Conservation (phyloP, 106 monocot genomes). For the Iris macrosiphon region DNA sequence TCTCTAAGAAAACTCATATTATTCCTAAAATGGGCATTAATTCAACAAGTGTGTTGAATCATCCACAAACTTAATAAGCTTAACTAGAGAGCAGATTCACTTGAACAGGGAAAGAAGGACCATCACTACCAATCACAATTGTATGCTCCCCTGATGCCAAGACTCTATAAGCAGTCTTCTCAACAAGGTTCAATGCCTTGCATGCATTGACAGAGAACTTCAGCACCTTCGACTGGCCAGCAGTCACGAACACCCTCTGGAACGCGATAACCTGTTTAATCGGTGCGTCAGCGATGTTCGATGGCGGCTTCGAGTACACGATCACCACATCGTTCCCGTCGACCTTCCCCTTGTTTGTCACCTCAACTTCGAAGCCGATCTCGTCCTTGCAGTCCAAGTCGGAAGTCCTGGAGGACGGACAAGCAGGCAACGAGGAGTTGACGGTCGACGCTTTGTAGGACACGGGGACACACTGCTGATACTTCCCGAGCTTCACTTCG, state of each 20-base stretch:
- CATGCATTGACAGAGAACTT: conserved; percentile 22
- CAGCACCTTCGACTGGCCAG: conserved; percentile 1
- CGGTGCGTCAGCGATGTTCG: conserved; percentile 13
- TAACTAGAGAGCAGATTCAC: too few relatives aligned
- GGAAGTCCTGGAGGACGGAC: conserved; percentile 4
- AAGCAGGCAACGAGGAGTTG: not conserved
- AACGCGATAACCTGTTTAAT: conserved; percentile 29
- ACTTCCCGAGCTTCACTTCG: not conserved
- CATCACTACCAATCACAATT: conserved; percentile 16
- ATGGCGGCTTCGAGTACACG: conserved; percentile 21
- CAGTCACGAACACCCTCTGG: conserved; percentile 24
- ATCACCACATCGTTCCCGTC: conserved; percentile 20
- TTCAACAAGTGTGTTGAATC: too few relatives aligned
- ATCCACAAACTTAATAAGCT: too few relatives aligned
- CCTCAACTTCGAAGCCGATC: conserved; percentile 18
- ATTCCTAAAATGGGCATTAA: too few relatives aligned
- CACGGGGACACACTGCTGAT: conserved; percentile 19
- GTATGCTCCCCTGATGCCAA: conserved; percentile 19
- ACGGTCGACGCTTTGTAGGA: conserved; percentile 3
- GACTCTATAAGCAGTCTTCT: conserved; percentile 30
- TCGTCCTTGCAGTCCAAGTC: conserved; percentile 11
- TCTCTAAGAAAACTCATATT: too few relatives aligned
- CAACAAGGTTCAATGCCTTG: conserved; percentile 21
- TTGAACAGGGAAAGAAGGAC: conserved; percentile 1
- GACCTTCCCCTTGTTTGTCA: conserved; percentile 17